A percentile compares a stretch with the other conserved stretches of the same genome.
These are phyloP conservation scores for Penicillium sp. DNA, from an alignment of 2,329 filamentous ascomycete species.

Conservation along the genomic window DNA sequence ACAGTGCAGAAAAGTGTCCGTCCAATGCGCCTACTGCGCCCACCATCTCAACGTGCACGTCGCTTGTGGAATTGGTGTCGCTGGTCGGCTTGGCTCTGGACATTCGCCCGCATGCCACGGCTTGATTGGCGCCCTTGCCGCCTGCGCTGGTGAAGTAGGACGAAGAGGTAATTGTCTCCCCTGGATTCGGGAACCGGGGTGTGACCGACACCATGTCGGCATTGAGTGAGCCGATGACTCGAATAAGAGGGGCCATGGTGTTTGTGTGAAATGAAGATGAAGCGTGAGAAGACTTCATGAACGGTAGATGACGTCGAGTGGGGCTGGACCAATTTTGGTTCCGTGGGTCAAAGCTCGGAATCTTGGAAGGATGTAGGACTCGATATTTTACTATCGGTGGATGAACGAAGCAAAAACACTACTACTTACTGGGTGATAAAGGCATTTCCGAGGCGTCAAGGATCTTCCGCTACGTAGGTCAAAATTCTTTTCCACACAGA, in stretches of 20 bases:
- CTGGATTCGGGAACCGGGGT: slow-evolving; percentile 75
- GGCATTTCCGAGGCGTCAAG: no score
- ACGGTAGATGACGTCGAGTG: background rate
- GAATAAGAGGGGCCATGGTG: slow-evolving; percentile 60
- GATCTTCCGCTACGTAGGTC: no score
- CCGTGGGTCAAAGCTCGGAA: no score
- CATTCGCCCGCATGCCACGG: slow-evolving; percentile 81
- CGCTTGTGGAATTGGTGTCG: slow-evolving; percentile 20
- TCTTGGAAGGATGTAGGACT: no score
- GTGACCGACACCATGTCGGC: slow-evolving; percentile 90
- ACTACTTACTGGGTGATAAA: no score
- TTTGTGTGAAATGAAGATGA: background rate
- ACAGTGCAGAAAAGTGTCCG: slow-evolving; percentile 64
- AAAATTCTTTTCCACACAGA: no score
- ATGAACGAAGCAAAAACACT: no score
- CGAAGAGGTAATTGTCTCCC: slow-evolving; percentile 82
- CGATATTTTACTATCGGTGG: no score
- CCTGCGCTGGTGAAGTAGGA: slow-evolving; percentile 80
- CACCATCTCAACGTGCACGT: slow-evolving; percentile 65
- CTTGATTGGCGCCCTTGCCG: slow-evolving; percentile 96
- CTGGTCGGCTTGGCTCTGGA: slow-evolving; percentile 58
- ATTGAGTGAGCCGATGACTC: slow-evolving; percentile 90
- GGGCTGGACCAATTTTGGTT: no score
- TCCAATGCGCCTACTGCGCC: slow-evolving; percentile 66
- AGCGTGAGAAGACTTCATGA: no score